phyloP scores from a whole-genome alignment of 2,329 filamentous ascomycete species.

The Xylariales sp. region DNA sequence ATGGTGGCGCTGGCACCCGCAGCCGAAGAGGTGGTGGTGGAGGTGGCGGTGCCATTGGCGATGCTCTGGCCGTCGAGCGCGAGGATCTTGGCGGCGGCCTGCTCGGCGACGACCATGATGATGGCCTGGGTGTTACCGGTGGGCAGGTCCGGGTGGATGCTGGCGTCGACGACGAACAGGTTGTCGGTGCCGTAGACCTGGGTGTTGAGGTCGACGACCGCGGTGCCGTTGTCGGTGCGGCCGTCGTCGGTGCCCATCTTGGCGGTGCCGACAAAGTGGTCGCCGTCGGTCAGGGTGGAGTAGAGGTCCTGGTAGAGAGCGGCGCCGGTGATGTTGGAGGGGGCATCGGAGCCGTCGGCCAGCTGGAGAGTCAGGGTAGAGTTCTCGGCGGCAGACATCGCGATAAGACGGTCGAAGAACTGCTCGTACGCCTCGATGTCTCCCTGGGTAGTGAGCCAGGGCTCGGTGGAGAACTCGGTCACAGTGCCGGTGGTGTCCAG shows the following conservation, averaged over 20 bases:
- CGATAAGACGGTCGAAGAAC: constrained; percentile 11
- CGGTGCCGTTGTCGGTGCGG: constrained; percentile 40
- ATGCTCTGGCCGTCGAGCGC: constrained; percentile 15
- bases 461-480: constrained; percentile 8
- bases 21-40: neutral
- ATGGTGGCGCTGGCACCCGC: neutral
- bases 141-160: constrained; percentile 64
- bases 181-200: constrained; percentile 66
- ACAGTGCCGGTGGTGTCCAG: constrained; percentile 10
- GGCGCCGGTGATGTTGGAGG: constrained; percentile 9
- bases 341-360: constrained; percentile 7
- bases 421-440: constrained; percentile 10
- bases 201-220: constrained; percentile 58
- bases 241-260: constrained; percentile 37
- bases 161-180: constrained; percentile 62
- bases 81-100: constrained; percentile 22
- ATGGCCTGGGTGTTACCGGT: constrained; percentile 53
- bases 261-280: constrained; percentile 10
- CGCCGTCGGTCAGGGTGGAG: constrained; percentile 10
- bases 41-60: neutral
- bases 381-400: constrained; percentile 9
- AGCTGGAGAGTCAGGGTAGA: constrained; percentile 9
- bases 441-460: constrained; percentile 11
- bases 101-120: constrained; percentile 27
- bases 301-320: constrained; percentile 8